Evolutionary conservation across 75 land plant species (phyloP).

Genomic region (Larix kaempferi): DNA sequence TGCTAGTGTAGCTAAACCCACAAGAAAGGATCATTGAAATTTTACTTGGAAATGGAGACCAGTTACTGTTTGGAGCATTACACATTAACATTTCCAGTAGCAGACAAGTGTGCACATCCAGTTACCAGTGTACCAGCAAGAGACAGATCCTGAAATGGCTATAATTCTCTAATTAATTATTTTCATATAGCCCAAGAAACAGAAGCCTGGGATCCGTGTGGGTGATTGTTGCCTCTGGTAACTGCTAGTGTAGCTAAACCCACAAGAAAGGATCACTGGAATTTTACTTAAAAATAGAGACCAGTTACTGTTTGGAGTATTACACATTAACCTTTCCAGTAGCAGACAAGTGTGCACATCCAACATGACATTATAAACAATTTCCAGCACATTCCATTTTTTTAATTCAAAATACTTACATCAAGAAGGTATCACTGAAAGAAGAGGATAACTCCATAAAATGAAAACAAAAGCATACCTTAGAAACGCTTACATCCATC

Average conservation of each 20-base stretch:
- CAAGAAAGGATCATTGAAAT: not conserved
- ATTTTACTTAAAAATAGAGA: not conserved
- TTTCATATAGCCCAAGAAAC: no score
- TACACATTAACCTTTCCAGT: not conserved
- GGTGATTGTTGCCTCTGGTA: not conserved
- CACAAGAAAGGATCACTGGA: not conserved
- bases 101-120: not conserved
- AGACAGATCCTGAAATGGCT: not conserved
- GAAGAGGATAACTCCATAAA: not conserved
- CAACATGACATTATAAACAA: not conserved
- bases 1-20: no score
- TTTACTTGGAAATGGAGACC: not conserved
- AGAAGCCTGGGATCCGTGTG: not conserved
- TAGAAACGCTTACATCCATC: not conserved
- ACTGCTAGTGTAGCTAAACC: no score
- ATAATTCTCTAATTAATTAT: not conserved
- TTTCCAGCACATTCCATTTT: not conserved
- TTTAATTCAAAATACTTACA: not conserved
- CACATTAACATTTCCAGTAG: not conserved
- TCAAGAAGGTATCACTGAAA: not conserved
- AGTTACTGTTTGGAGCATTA: not conserved
- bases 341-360: not conserved
- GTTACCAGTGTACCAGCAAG: not conserved
- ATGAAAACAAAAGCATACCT: not conserved
- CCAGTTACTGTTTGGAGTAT: not conserved